Evolutionary conservation across 768 basidiomycete genomes (phyloP).

Genomic region (Agrocybe pediades): DNA sequence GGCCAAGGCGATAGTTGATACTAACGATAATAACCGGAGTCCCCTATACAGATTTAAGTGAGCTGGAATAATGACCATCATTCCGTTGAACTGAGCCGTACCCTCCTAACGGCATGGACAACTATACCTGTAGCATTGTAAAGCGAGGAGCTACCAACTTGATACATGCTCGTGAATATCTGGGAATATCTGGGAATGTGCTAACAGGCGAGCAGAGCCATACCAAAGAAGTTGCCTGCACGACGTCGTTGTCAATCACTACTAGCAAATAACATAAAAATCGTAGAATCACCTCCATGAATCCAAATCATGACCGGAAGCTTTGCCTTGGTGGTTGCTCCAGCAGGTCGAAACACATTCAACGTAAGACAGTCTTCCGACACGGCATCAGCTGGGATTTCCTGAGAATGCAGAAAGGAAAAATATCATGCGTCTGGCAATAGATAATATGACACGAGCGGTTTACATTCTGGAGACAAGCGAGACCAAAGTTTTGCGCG

Average conservation of each 20-base stretch:
- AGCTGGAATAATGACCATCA: not conserved
- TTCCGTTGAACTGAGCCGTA: slow-evolving; percentile 9
- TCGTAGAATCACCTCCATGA: slow-evolving; percentile 14
- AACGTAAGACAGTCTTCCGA: slow-evolving; percentile 62
- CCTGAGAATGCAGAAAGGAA: not conserved
- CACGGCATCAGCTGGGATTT: slow-evolving; percentile 28
- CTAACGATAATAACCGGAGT: slow-evolving; percentile 42
- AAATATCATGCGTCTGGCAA: slow-evolving; percentile 2
- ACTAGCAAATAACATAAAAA: too few relatives aligned
- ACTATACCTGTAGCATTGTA: slow-evolving; percentile 32
- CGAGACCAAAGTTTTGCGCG: slow-evolving; percentile 42
- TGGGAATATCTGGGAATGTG: too few relatives aligned
- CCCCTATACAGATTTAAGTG: slow-evolving; percentile 22
- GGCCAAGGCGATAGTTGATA: slow-evolving; percentile 39
- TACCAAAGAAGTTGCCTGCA: too few relatives aligned
- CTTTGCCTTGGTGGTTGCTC: slow-evolving; percentile 19
- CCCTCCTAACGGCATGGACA: slow-evolving; percentile 27
- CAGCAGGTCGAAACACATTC: slow-evolving; percentile 54
- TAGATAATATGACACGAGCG: not conserved
- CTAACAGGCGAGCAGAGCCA: too few relatives aligned
- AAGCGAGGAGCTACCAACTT: slow-evolving; percentile 17
- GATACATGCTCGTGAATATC: too few relatives aligned
- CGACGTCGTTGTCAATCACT: too few relatives aligned
- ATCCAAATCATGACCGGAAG: slow-evolving; percentile 34
- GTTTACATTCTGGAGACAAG: slow-evolving; percentile 48